Evolutionary conservation across 306 rosid species (phyloP), one percentile per base, ranked within the genome.

Genomic region (Sechiopsis laciniata): DNA sequence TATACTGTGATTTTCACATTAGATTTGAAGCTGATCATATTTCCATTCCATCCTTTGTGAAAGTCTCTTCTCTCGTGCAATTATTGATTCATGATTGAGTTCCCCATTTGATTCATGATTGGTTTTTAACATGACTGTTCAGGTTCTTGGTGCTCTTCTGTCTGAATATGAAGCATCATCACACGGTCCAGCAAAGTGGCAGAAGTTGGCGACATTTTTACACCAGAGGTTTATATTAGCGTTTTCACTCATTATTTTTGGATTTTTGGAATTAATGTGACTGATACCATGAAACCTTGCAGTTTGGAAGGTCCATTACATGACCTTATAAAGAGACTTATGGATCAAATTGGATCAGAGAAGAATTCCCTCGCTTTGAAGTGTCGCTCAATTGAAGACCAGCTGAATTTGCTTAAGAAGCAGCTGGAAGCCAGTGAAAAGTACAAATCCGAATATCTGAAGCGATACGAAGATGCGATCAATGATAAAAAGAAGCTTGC

Each of bases 101-200:
- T 69, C 22, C 46, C 46, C 37, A 62, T 51, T 55, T 22, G 13
- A 19, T 22, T 71, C 2, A 0, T 40, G 10, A 40, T 76, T 78
- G 58, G 42, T 21, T 62, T 40, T 77, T 42, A 71, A 20, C 74
- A 54, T 76, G 32, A 72, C 70, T 55, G 21, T 83, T 67, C 82
- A 95, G 99, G 95, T 88, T 88, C 89, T 95, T 75, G 99, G 88
- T 82, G 89, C 86, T 75, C 97, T 95, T 75, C 45, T 95, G 48
- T 82, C 89, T 2, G 99, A 91, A 61, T 95, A 88, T 77, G 96
- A 91, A 73, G 78, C 82, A 78, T 83, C 88, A 75, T 76, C 84
- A 79, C 93, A 86, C 42, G 96, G 93, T 80, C 99, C 96, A 19
- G 91, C 86, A 78, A 95, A 95, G 78, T 95, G 97, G 97, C 91